Evolutionary conservation across 148 eudicot species (phyloP), one percentile per base, ranked within the genome.

Genomic region (Spergularia bocconei): DNA sequence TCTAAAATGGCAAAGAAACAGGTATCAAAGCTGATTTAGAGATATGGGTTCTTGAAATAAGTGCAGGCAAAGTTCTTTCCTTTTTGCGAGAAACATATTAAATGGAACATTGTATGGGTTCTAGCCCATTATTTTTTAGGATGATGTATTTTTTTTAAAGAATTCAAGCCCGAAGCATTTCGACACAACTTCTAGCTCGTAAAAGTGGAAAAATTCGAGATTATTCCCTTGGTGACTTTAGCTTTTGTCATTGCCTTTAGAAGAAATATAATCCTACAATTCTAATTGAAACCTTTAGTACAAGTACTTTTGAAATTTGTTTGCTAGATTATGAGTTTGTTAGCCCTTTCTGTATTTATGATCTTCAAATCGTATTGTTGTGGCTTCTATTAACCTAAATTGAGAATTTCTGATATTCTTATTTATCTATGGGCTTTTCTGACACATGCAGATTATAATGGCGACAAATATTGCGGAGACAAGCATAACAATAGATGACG

Each of bases 391-490:
- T 23, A 51, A 5, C 1, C 52, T 6, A 11, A 69, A 48, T 20
- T 50, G 54, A 19, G 52, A n/a, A 41, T 11, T 11, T 66, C 63
- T 59, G 20, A 59, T 20, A 59, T n/a, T 65, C 20, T 12, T 20
- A 13, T 66, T 33, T 47, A 21, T 29, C 29, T 70, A 17, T 39
- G 20, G 67, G 33, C 9, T 66, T 69, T 54, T 70, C 14, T 59
- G n/a, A 41, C 58, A 13, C 62, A 8, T 77, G 80, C 91, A 95
- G 98, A 91, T 95, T 77, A 95, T 95, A 63, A 69, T 95, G 65
- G 97, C 97, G 17, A 95, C 97, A 79, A 94, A 94, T 89, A 91
- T 94, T 86, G 98, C 98, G 14, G 98, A 94, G 85, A 94, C 98
- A 75, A 94, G 97, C 79, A 87, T 95, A 81, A 95, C 98, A 20